phyloP scores from a whole-genome alignment of 768 basidiomycete genomes.

The Lactarius akahatsu region DNA sequence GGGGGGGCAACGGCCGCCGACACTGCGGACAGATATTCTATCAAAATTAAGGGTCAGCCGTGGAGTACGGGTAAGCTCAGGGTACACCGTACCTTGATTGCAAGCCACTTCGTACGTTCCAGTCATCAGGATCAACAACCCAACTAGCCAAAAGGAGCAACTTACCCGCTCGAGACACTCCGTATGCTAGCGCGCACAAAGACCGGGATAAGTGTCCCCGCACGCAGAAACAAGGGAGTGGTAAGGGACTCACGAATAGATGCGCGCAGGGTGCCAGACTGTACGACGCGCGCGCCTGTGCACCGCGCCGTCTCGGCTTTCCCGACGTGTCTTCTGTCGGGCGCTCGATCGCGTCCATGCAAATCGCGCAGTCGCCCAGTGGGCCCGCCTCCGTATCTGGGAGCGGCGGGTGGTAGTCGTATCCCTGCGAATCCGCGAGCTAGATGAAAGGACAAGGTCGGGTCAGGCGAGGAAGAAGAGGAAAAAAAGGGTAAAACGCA shows the following conservation, averaged over 20 bases:
- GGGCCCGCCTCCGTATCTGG: conserved; percentile 73
- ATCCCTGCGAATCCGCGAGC: conserved; percentile 59
- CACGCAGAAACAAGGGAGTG: not conserved
- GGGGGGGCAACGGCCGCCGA: conserved; percentile 76
- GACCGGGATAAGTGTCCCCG: not conserved
- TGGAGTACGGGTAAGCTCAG: not conserved
- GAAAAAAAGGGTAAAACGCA: not conserved
- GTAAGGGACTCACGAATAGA: conserved; percentile 63
- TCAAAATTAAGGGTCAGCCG: not conserved
- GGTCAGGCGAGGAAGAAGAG: not conserved
- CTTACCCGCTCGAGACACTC: conserved; percentile 78
- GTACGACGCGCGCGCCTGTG: conserved; percentile 41
- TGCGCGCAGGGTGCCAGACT: conserved; percentile 89
- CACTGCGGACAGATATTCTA: conserved; percentile 94
- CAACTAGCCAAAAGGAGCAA: conserved; percentile 17
- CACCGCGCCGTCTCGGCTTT: conserved; percentile 19
- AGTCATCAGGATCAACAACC: conserved; percentile 24
- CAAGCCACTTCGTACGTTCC: conserved; percentile 54
- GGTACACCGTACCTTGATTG: conserved; percentile 55
- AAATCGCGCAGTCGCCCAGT: conserved; percentile 87
- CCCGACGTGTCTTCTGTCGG: conserved; percentile 40
- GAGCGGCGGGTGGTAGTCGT: conserved; percentile 85
- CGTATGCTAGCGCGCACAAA: conserved; percentile 59
- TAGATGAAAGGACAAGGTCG: conserved; percentile 62
- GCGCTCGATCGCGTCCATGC: conserved; percentile 76